Evolutionary conservation across 2,329 filamentous ascomycete genomes (phyloP), one percentile per base, ranked within the genome.

Genomic region (Fusarium goolgardi): DNA sequence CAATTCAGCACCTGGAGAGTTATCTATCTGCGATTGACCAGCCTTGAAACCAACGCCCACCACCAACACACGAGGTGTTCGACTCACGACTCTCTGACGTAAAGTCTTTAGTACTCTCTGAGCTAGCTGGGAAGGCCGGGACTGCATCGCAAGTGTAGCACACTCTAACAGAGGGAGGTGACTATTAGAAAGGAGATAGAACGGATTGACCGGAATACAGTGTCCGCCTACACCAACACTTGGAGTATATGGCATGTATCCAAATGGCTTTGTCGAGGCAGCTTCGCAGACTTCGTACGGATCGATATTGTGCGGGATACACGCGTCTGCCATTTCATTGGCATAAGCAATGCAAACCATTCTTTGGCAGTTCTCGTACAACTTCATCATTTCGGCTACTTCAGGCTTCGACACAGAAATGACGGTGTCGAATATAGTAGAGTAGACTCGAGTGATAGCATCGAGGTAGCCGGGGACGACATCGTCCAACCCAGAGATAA

Each of bases 281-380:
- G 83, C 83, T 4, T 67, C 60, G 53, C 78, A 81, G 11, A 86
- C 83, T 70, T 86, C 84, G 53, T 79, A 83, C 1, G 82, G 79
- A 55, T 86, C 78, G 41, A 86, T 84, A 23, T 72, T 78, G 32
- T 81, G 77, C 0, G 75, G 64, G 11, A 73, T 50, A 62, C 83
- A 85, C 4, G 84, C 83, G 59, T 85, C 82, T 4, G 83, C 82
- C 81, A 86, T 85, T 65, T 86, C 84, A 65, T 86, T 86, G 56
- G 80, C 83, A 63, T 82, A 86, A 1, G 84, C 83, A 40, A 85
- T 84, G 63, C 79, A 79, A n/a, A 86, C 74, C 81, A 85, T 86
- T 5, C 84, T 78, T 70, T 86, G 83, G 71, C 84, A 86, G 70
- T 86, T 87, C 64, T 86, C 84, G 70, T 85, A 86, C 8, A 86